Evolutionary conservation across 345 rosid genomes (phyloP), one percentile per base, ranked within the genome.

Genomic region (Anacardium occidentale): DNA sequence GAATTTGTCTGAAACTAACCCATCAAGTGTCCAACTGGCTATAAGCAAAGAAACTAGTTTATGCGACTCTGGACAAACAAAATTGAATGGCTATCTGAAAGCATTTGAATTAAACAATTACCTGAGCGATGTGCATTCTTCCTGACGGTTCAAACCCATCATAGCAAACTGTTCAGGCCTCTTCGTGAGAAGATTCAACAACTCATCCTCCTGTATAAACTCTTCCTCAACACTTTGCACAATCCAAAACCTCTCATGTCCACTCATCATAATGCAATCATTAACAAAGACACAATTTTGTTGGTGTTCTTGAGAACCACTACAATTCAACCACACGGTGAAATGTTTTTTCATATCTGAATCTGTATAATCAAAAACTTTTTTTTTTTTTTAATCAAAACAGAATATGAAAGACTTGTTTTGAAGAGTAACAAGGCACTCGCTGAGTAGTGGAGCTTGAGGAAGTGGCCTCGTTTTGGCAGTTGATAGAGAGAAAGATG

Each of bases 61-160:
- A 50, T 50, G 13, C 29, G 12, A 22, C 22, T 56, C 14, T 37
- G 0, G 8, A 37, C 13, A 21, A 56, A 56, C 29, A 8, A 12
- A 25, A 11, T 62, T 3, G 12, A n/a, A 62, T 20, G 8, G 7
- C 26, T n/a, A 68, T 20, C 13, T 0, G 32, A 22, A 7, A 56
- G 61, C 25, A 20, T 58, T n/a, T 25, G 11, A 59, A 62, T 24
- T 25, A 24, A 26, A 13, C 34, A 24, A 26, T 10, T 21, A 83
- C 98, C 93, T 94, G 98, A 75, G 98, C 98, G 37, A 94, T 90
- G 80, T 94, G 97, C 98, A 94, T 92, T 72, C 92, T 82, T 44
- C 97, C 96, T 7, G 98, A 92, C 51, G 98, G 98, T 85, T 94
- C 98, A 67, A 94, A 92, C 4, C 97, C 97, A 59, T 94, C 98